phyloP scores from a whole-genome alignment of 768 basidiomycete species.

The Tricholoma bakamatsutake region DNA sequence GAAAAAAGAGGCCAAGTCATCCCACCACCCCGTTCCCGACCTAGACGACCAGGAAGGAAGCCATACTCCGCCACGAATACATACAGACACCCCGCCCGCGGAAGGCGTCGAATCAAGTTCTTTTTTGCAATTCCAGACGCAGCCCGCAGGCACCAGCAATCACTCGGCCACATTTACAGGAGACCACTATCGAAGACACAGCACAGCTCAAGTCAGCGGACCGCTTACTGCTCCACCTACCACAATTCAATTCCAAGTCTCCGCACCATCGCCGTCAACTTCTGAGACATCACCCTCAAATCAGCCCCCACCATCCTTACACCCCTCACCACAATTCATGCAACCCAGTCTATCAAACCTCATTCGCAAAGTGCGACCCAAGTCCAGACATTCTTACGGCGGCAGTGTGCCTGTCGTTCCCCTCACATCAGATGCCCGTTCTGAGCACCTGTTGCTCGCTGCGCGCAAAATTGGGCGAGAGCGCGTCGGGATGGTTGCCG shows the following conservation, averaged over 20 bases:
- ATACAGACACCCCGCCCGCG: conserved; percentile 6
- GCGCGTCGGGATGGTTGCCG: conserved; percentile 51
- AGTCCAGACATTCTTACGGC: conserved; percentile 16
- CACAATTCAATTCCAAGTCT: conserved; percentile 16
- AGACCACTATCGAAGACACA: conserved; percentile 20
- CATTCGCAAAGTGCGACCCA: conserved; percentile 1
- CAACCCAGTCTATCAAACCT: neutral
- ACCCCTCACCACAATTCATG: neutral
- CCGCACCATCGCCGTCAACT: conserved; percentile 6
- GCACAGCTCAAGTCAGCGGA: conserved; percentile 9
- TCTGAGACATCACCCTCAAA: conserved; percentile 8
- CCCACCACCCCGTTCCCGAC: conserved; percentile 6
- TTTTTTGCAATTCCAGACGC: conserved; percentile 17
- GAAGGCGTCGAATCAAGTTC: conserved; percentile 8
- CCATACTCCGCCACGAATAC: conserved; percentile 1
- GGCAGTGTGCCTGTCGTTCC: conserved; percentile 21
- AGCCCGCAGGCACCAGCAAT: conserved; percentile 2
- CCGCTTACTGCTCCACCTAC: conserved; percentile 15
- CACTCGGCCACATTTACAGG: conserved; percentile 8
- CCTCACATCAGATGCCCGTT: conserved; percentile 56
- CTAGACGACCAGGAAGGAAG: conserved; percentile 6
- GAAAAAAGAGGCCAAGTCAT: conserved; percentile 17
- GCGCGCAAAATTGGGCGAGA: conserved; percentile 64
- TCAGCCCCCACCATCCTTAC: neutral
- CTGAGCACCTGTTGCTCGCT: conserved; percentile 66